Evolutionary conservation across 257 asterid species (phyloP), one percentile per base, ranked within the genome.

Genomic region (Sherardia arvensis): DNA sequence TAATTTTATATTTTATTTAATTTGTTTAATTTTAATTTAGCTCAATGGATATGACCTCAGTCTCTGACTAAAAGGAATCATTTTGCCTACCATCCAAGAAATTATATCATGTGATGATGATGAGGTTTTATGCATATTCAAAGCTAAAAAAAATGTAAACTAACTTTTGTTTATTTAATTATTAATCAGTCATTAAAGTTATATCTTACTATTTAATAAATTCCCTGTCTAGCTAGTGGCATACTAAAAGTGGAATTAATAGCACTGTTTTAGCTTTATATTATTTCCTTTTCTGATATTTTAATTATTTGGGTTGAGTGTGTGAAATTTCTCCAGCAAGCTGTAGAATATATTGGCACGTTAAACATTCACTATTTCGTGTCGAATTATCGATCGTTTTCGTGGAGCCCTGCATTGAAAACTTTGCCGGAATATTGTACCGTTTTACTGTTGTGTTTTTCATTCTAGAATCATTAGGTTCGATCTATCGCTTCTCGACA

Each of bases 41-140:
- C n/a, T n/a, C n/a, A n/a, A n/a, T n/a, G n/a, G n/a, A n/a, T n/a
- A n/a, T n/a, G n/a, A n/a, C n/a, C n/a, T n/a, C n/a, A n/a, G n/a
- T n/a, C n/a, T 45, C 54, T 27, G 58, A 27, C 8, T 1, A 7
- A 14, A 56, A 67, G 32, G 66, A 59, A 59, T 67, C 28, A 9
- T 47, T 18, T 67, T 67, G 65, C 59, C 43, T 57, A 58, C 26
- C 61, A 27, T 5, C 9, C 59, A 57, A 57, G 59, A 45, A 67
- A 43, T 58, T 67, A 22, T 23, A n/a, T 43, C 59, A 28, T 56
- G 64, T 26, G 29, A 9, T 43, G 26, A 40, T 66, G 47, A 66
- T 57, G 43, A 55, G 40, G 15, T 10, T 4, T 15, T 9, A 49
- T 49, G 12, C 26, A 49, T 49, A 49, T 49, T 43, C 20, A 43